These are phyloP conservation scores for Posidonia oceanica DNA, from an alignment of 116 monocot genomes.

Conservation along the genomic window DNA sequence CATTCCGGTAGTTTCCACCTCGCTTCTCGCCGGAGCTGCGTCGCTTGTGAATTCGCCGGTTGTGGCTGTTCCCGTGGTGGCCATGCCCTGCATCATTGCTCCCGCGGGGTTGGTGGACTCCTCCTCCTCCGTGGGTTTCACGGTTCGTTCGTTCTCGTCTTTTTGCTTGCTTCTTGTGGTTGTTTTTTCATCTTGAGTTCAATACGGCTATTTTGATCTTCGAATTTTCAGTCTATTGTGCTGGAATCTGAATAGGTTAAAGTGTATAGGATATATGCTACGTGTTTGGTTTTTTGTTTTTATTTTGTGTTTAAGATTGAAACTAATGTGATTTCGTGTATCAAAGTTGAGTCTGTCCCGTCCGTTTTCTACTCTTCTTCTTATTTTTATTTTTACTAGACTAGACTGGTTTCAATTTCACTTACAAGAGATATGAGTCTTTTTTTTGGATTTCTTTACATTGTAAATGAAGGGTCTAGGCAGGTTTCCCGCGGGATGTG, in stretches of 20 bases:
- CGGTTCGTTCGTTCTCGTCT: not conserved
- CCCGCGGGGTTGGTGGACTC: slow-evolving; percentile 30
- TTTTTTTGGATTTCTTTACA: too few relatives aligned
- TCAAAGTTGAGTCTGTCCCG: too few relatives aligned
- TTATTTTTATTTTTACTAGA: too few relatives aligned
- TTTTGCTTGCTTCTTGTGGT: not conserved
- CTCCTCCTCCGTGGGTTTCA: slow-evolving; percentile 11
- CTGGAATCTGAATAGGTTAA: too few relatives aligned
- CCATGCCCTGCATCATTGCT: slow-evolving; percentile 55
- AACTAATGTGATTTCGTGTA: too few relatives aligned
- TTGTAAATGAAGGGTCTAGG: too few relatives aligned
- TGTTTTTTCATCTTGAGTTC: not conserved
- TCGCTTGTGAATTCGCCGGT: slow-evolving; percentile 3
- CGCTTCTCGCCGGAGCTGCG: not conserved
- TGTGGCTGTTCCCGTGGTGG: slow-evolving; percentile 38
- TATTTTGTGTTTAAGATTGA: not conserved
- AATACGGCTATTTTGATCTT: not conserved
- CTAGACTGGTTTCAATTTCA: too few relatives aligned
- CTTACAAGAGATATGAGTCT: too few relatives aligned
- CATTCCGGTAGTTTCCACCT: not conserved
- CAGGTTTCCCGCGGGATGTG: too few relatives aligned
- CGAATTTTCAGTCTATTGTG: not conserved
- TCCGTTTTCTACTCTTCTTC: too few relatives aligned
- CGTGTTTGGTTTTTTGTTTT: not conserved
- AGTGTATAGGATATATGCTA: too few relatives aligned